A percentile compares a stretch with the other conserved stretches of the same genome.
Conservation (phyloP, 306 rosid species). For the Cyamopsis tetragonoloba region DNA sequence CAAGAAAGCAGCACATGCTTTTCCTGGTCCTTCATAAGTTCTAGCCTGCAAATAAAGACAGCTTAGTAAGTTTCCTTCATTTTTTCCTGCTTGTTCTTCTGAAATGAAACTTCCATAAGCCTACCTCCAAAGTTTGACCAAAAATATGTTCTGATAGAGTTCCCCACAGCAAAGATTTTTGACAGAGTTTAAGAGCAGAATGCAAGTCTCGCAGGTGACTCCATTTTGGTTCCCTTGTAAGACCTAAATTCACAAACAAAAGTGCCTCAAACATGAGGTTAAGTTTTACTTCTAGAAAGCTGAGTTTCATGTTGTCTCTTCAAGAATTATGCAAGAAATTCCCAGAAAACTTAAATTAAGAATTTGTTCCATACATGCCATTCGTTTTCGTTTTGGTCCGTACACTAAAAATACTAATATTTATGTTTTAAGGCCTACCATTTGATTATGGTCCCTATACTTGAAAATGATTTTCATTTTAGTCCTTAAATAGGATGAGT, state of each 20-base stretch:
- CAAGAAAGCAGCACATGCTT: slow-evolving; percentile 1
- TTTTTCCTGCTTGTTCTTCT: not conserved
- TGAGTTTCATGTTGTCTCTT: not conserved
- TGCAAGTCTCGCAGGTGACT: slow-evolving; percentile 22
- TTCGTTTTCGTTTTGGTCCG: too few species aligned
- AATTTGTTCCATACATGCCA: too few species aligned
- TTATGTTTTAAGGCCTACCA: too few species aligned
- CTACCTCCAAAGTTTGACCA: not conserved
- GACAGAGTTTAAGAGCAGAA: slow-evolving; percentile 8
- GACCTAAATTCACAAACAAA: slow-evolving; percentile 10
- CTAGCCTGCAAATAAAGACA: slow-evolving; percentile 1
- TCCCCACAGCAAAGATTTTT: slow-evolving; percentile 17
- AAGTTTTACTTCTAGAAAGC: not conserved
- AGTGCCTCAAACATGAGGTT: too few species aligned
- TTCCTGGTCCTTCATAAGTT: slow-evolving; percentile 2
- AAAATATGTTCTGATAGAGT: not conserved
- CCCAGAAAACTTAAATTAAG: too few species aligned
- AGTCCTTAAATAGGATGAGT: too few species aligned
- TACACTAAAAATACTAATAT: too few species aligned
- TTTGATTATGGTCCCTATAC: too few species aligned
- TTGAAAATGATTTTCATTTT: too few species aligned
- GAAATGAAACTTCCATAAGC: not conserved
- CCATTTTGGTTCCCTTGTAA: slow-evolving; percentile 16
- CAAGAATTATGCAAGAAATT: too few species aligned
- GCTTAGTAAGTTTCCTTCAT: not conserved